Percentiles rank a stretch among this genome's conserved stretches.
Evolutionary conservation across 2,329 filamentous ascomycete genomes (phyloP).

Genomic region (Plectosphaerella sp.): DNA sequence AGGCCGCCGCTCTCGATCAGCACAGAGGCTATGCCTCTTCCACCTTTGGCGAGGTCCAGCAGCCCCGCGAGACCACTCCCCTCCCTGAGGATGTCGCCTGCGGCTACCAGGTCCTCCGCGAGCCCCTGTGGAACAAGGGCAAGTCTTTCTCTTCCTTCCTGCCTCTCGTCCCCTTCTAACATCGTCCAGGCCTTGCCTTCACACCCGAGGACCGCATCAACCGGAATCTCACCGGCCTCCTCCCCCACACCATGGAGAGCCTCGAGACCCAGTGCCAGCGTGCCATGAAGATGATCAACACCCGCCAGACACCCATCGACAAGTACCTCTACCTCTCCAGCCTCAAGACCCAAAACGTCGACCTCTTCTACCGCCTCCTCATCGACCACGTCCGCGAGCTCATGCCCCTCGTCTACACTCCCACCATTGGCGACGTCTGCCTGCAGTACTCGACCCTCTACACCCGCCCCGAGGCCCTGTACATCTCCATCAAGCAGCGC

Average conservation of each 20-base stretch:
- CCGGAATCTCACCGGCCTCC: constrained; percentile 62
- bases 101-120: constrained; percentile 57
- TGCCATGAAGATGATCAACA: constrained; percentile 71
- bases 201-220: constrained; percentile 57
- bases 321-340: constrained; percentile 79
- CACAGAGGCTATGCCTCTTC: constrained; percentile 56
- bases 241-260: constrained; percentile 60
- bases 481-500: constrained; percentile 92
- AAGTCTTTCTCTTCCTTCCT: constrained; percentile 16
- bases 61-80: constrained; percentile 50
- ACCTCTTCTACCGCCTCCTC: constrained; percentile 79
- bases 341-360: constrained; percentile 70
- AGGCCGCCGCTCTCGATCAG: constrained; percentile 55
- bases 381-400: constrained; percentile 74
- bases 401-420: constrained; percentile 82
- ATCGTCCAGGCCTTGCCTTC: constrained; percentile 54
- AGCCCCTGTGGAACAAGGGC: constrained; percentile 66
- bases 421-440: constrained; percentile 93
- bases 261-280: constrained; percentile 56
- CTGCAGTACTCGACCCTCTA: constrained; percentile 94
- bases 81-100: constrained; percentile 44
- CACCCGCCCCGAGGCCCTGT: constrained; percentile 90
- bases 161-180: constrained; percentile 4
- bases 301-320: constrained; percentile 67
- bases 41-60: constrained; percentile 51